phyloP scores from a whole-genome alignment of 179 eudicot species.

The Silene coronaria region DNA sequence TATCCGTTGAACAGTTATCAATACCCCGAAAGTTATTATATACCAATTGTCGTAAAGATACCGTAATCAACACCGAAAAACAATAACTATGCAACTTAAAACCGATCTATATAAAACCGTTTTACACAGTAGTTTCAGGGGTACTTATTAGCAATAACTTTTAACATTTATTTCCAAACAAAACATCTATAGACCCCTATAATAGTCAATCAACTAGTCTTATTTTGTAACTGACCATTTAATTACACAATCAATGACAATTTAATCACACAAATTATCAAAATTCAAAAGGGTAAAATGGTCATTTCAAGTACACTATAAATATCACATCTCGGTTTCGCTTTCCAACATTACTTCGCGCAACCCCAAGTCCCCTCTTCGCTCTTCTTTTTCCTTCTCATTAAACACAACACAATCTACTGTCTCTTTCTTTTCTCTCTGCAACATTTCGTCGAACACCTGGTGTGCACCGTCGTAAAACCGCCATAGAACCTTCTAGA shows the following conservation, averaged over 20 bases:
- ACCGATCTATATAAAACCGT: no score
- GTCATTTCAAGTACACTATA: slow-evolving; percentile 31
- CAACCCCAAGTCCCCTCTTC: slow-evolving; percentile 19
- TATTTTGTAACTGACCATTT: slow-evolving; percentile 6
- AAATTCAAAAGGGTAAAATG: slow-evolving; percentile 32
- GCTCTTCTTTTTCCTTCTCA: slow-evolving; percentile 26
- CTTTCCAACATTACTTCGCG: slow-evolving; percentile 45
- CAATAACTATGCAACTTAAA: no score
- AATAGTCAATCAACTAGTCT: background rate
- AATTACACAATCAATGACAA: background rate
- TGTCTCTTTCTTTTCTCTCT: slow-evolving; percentile 25
- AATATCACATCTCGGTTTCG: slow-evolving; percentile 38
- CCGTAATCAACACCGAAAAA: no score
- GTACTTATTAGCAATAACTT: no score
- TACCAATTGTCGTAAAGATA: no score
- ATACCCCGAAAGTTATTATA: no score
- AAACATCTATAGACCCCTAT: no score
- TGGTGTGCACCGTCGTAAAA: slow-evolving; percentile 32
- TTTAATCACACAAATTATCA: background rate
- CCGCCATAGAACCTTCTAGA: slow-evolving; percentile 17
- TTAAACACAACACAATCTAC: background rate
- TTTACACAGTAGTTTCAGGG: no score
- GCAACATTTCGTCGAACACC: slow-evolving; percentile 39
- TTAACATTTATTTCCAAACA: no score
- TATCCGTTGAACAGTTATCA: no score